Percentiles rank a stretch among this genome's conserved stretches.
phyloP scores from a whole-genome alignment of 2,329 filamentous ascomycete genomes.

The Trichothecium roseum region DNA sequence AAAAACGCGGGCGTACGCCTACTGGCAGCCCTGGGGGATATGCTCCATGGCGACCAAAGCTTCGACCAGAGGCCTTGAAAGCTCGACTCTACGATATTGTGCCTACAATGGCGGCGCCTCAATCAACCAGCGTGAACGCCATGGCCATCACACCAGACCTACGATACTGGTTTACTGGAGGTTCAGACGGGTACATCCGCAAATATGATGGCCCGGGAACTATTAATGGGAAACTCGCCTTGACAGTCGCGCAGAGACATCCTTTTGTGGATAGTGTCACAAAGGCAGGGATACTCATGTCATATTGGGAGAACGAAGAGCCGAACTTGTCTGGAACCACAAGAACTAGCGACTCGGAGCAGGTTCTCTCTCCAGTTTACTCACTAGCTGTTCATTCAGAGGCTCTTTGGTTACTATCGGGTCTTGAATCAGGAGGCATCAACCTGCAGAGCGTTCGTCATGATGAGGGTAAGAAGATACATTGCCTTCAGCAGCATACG shows the following conservation, averaged over 20 bases:
- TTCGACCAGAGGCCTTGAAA: conserved; percentile 69
- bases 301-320: conserved; percentile 98
- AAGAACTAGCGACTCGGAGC: conserved; percentile 40
- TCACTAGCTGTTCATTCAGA: conserved; percentile 85
- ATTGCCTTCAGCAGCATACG: conserved; percentile 69
- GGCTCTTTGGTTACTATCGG: conserved; percentile 83
- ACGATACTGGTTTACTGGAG: conserved; percentile 89
- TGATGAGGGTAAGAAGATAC: conserved; percentile 85
- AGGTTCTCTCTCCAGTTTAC: conserved; percentile 79
- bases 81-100: conserved; percentile 87
- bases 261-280: conserved; percentile 96
- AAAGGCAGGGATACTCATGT: conserved; percentile 88
- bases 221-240: conserved; percentile 83
- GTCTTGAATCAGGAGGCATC: conserved; percentile 82
- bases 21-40: conserved; percentile 16
- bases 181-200: conserved; percentile 88
- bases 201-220: conserved; percentile 95
- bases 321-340: conserved; percentile 27
- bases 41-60: conserved; percentile 37
- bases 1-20: conserved; percentile 1
- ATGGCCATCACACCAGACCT: conserved; percentile 88
- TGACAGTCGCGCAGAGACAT: conserved; percentile 92
- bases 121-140: conserved; percentile 91
- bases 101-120: conserved; percentile 91
- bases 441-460: conserved; percentile 90